A percentile compares a stretch with the other conserved stretches of the same genome.
Conservation (phyloP, 768 basidiomycete genomes). For the Saitozyma sp. region DNA sequence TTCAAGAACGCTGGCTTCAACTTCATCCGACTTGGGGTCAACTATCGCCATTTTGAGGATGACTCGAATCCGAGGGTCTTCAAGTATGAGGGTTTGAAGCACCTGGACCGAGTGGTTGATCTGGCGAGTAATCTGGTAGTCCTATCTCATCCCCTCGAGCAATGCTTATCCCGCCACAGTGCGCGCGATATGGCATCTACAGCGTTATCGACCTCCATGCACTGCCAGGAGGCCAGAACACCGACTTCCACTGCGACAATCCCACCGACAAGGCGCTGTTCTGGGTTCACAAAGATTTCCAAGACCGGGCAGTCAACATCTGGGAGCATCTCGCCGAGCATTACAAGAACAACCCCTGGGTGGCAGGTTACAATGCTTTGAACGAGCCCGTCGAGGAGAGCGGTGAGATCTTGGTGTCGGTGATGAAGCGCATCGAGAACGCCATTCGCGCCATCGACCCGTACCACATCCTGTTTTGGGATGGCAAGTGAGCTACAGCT, state of each 20-base stretch:
- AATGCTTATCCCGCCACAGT: conserved; percentile 52
- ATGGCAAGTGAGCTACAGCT: conserved; percentile 55
- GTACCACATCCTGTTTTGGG: conserved; percentile 73
- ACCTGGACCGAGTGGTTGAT: conserved; percentile 75
- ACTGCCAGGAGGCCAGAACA: conserved; percentile 54
- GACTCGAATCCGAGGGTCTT: conserved; percentile 79
- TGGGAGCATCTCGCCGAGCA: conserved; percentile 74
- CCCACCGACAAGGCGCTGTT: conserved; percentile 52
- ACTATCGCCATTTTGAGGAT: conserved; percentile 55
- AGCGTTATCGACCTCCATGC: conserved; percentile 80
- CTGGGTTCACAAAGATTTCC: conserved; percentile 83
- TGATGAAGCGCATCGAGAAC: conserved; percentile 69
- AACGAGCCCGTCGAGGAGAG: conserved; percentile 81
- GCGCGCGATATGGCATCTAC: conserved; percentile 70
- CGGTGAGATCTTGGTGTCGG: conserved; percentile 64
- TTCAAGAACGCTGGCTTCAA: conserved; percentile 78
- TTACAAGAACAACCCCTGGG: conserved; percentile 76
- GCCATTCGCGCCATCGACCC: conserved; percentile 72
- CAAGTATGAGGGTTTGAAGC: conserved; percentile 72
- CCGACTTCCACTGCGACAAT: conserved; percentile 73
- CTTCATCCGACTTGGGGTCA: conserved; percentile 62
- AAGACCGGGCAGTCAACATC: conserved; percentile 73
- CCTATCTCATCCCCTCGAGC: not conserved
- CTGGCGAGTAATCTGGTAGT: not conserved
- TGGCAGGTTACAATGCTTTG: conserved; percentile 81